A percentile compares a stretch with the other conserved stretches of the same genome.
Conservation (phyloP, 768 basidiomycete species). For the Boletus coccyginus region DNA sequence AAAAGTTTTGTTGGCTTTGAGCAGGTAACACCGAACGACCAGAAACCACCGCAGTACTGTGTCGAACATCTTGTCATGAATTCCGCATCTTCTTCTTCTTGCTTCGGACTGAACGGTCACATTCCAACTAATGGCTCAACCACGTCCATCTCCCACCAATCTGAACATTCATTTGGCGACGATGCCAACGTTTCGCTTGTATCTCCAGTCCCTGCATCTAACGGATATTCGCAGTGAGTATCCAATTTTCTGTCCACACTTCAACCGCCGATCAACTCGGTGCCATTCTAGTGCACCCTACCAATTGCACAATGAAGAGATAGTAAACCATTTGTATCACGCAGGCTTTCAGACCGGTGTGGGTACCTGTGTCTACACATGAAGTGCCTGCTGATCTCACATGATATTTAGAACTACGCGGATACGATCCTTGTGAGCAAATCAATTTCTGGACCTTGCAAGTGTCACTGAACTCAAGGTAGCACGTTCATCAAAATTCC, state of each 20-base stretch:
- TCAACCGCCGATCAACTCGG: constrained; percentile 6
- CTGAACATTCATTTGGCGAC: constrained; percentile 38
- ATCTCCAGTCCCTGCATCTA: constrained; percentile 42
- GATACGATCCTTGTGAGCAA: constrained; percentile 72
- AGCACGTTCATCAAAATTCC: constrained; percentile 74
- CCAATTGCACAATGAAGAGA: constrained; percentile 70
- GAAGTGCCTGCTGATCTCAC: constrained; percentile 11
- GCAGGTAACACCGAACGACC: constrained; percentile 2
- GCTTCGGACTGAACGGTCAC: constrained; percentile 49
- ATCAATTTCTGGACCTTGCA: constrained; percentile 2
- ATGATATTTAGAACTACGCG: constrained; percentile 63
- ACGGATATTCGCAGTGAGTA: constrained; percentile 63
- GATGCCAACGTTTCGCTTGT: constrained; percentile 17
- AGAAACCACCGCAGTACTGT: neutral
- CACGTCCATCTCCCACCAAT: constrained; percentile 35
- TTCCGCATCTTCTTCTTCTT: constrained; percentile 32
- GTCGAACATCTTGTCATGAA: constrained; percentile 22
- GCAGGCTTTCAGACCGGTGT: constrained; percentile 82
- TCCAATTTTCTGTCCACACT: neutral
- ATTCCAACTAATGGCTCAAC: constrained; percentile 49
- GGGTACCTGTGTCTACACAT: constrained; percentile 34
- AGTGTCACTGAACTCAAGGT: constrained; percentile 12
- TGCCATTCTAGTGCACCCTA: constrained; percentile 39
- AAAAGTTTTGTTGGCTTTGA: constrained; percentile 10
- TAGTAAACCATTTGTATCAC: constrained; percentile 75